Evolutionary conservation across 768 basidiomycete genomes (phyloP).

Genomic region (Pleurotus cornucopiae): DNA sequence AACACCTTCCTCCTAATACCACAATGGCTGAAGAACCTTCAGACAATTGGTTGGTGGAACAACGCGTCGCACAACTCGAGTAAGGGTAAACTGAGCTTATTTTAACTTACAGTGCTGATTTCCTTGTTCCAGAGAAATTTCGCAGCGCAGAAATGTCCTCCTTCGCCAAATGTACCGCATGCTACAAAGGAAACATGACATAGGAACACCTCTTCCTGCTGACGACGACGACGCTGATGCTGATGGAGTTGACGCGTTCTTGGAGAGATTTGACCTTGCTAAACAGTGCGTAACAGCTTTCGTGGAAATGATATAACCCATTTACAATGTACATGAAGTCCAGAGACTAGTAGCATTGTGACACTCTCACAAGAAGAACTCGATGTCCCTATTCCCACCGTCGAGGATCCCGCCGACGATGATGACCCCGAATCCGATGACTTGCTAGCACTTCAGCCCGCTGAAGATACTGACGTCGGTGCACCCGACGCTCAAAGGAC

Average conservation of each 20-base stretch:
- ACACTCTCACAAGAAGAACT: slow-evolving; percentile 30
- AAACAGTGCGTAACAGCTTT: slow-evolving; percentile 38
- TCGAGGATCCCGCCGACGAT: not conserved
- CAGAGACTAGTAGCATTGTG: slow-evolving; percentile 35
- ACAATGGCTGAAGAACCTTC: slow-evolving; percentile 13
- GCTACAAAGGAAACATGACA: slow-evolving; percentile 48
- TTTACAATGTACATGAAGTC: slow-evolving; percentile 22
- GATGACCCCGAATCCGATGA: slow-evolving; percentile 15
- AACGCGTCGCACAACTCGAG: slow-evolving; percentile 41
- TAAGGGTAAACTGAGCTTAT: slow-evolving; percentile 18
- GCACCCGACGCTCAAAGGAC: not conserved
- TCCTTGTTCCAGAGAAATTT: slow-evolving; percentile 43
- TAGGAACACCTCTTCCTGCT: slow-evolving; percentile 33
- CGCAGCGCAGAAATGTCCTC: slow-evolving; percentile 63
- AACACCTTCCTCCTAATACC: slow-evolving; percentile 3
- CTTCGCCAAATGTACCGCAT: slow-evolving; percentile 69
- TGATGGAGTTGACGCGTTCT: slow-evolving; percentile 43
- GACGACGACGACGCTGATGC: slow-evolving; percentile 35
- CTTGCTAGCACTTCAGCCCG: slow-evolving; percentile 5
- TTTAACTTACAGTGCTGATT: not conserved
- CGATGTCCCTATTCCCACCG: not conserved
- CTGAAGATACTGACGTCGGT: not conserved
- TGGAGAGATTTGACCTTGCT: slow-evolving; percentile 52
- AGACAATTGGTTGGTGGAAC: slow-evolving; percentile 35
- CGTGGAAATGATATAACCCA: slow-evolving; percentile 9